Conservation (phyloP, 371 early-diverging fungal species). For the Rhizopus sp. region DNA sequence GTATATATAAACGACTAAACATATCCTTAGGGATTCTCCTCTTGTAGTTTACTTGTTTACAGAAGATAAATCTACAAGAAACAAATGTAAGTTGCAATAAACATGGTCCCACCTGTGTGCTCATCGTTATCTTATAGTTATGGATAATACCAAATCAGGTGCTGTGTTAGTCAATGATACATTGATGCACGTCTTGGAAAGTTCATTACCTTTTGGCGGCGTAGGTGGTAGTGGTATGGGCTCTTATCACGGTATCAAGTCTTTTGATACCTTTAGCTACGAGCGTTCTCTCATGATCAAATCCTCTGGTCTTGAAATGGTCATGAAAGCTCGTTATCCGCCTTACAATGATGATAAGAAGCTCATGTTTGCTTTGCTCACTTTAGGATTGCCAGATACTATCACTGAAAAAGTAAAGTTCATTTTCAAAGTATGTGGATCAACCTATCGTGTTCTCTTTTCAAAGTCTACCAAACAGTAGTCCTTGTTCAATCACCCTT, state of each 20-base stretch:
- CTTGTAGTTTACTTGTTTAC: conserved; percentile 71
- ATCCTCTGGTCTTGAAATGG: conserved; percentile 46
- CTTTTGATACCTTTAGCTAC: conserved; percentile 78
- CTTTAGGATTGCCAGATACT: conserved; percentile 20
- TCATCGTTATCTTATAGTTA: conserved; percentile 21
- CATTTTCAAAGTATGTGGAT: conserved; percentile 3
- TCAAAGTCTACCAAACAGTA: conserved; percentile 4
- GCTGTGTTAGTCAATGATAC: conserved; percentile 73
- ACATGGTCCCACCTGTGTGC: not conserved
- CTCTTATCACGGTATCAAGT: conserved; percentile 75
- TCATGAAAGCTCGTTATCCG: conserved; percentile 53
- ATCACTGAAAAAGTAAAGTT: conserved; percentile 15
- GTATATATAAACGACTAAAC: not conserved
- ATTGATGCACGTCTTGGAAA: conserved; percentile 54
- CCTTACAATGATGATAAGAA: conserved; percentile 44
- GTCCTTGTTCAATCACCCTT: not conserved
- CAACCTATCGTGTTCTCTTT: conserved; percentile 15
- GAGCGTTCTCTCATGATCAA: conserved; percentile 59
- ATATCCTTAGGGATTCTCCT: conserved; percentile 53
- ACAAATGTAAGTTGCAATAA: conserved; percentile 30
- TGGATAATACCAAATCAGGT: conserved; percentile 65
- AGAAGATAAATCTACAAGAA: conserved; percentile 32
- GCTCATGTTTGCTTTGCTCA: conserved; percentile 24
- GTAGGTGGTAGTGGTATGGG: conserved; percentile 87
- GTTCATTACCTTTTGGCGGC: conserved; percentile 83